phyloP scores from a whole-genome alignment of 1,284 basidiomycete species.

The Puccinia coronata region DNA sequence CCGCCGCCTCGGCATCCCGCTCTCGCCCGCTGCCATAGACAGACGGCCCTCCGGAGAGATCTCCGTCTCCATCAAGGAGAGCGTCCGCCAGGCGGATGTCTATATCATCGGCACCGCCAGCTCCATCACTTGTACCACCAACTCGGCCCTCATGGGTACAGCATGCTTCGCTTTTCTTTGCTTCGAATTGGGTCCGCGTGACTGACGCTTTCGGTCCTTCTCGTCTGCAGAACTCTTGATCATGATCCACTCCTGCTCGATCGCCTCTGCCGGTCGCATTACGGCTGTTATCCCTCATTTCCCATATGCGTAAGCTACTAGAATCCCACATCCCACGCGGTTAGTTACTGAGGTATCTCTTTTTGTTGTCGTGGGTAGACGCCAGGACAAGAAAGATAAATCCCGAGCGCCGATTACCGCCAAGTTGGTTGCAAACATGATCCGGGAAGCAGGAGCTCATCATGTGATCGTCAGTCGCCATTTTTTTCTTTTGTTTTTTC shows the following conservation, averaged over 20 bases:
- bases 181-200: not conserved
- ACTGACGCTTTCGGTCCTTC: not conserved
- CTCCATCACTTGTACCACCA: constrained; percentile 45
- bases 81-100: constrained; percentile 47
- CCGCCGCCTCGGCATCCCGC: constrained; percentile 32
- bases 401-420: constrained; percentile 97
- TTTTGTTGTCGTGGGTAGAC: constrained; percentile 52
- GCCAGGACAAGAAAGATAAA: constrained; percentile 99
- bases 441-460: constrained; percentile 94
- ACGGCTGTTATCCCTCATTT: constrained; percentile 72
- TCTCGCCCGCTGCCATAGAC: constrained; percentile 18
- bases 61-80: constrained; percentile 44
- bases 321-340: not conserved
- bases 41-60: constrained; percentile 40
- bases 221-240: constrained; percentile 42
- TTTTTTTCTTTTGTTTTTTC: too few relatives aligned
- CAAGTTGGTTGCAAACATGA: constrained; percentile 98
- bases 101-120: constrained; percentile 50
- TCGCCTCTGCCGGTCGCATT: constrained; percentile 48
- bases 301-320: constrained; percentile 67
- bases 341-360: not conserved
- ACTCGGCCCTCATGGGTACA: constrained; percentile 48
- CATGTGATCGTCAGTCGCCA: constrained; percentile 84
- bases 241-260: constrained; percentile 50
- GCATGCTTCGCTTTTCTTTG: not conserved